phyloP scores from a whole-genome alignment of 352 stramenopile species.

The Hyaloperonospora brassicae region DNA sequence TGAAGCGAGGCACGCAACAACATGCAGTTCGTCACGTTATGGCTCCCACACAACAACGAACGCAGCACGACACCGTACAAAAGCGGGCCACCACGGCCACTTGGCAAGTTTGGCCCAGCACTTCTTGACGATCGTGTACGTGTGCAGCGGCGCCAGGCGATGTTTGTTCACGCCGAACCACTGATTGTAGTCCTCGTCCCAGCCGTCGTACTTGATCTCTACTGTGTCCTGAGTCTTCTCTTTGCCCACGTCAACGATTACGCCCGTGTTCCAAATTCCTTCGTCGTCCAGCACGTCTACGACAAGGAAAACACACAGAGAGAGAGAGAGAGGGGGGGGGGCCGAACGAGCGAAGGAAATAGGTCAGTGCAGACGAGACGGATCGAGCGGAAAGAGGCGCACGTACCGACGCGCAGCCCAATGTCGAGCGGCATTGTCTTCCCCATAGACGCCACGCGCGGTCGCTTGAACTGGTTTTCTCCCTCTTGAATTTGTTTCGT shows the following conservation, averaged over 20 bases:
- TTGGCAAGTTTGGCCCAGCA: constrained; percentile 81
- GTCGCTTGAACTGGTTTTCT: too few species aligned
- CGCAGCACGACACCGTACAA: constrained; percentile 29
- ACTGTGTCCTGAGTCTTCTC: constrained; percentile 44
- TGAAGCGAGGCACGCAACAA: constrained; percentile 8
- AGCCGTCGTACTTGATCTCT: constrained; percentile 81
- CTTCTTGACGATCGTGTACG: constrained; percentile 80
- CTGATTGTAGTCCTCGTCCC: constrained; percentile 77
- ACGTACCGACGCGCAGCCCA: constrained; percentile 60
- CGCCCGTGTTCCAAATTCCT: constrained; percentile 76
- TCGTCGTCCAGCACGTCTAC: constrained; percentile 75
- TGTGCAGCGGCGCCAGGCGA: constrained; percentile 66
- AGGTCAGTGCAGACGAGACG: not conserved
- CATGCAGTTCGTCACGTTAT: too few species aligned
- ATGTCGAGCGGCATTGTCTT: constrained; percentile 56
- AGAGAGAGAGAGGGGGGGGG: not conserved
- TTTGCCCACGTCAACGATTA: constrained; percentile 57
- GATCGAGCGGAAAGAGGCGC: not conserved
- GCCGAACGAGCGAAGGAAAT: not conserved
- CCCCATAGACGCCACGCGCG: constrained; percentile 8
- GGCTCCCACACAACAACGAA: too few species aligned
- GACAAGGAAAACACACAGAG: constrained; percentile 4
- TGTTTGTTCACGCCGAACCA: constrained; percentile 47
- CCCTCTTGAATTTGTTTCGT: too few species aligned
- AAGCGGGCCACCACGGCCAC: constrained; percentile 77